Percentiles rank a stretch among this genome's conserved stretches.
phyloP scores from a whole-genome alignment of 2,329 filamentous ascomycete genomes.

The Triangularia verruculosa region DNA sequence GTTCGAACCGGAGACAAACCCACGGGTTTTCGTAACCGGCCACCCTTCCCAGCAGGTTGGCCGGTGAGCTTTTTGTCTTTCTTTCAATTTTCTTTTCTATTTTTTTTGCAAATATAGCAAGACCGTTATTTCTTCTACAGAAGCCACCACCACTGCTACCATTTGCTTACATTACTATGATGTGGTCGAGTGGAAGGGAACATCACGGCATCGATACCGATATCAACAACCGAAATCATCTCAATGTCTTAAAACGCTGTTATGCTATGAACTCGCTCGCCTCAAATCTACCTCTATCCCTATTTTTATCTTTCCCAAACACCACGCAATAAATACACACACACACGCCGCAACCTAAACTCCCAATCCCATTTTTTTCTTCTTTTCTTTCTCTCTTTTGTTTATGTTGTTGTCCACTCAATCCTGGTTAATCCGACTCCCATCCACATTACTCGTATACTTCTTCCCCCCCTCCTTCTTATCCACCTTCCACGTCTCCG shows the following conservation, averaged over 20 bases:
- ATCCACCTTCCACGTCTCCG: conserved; percentile 73
- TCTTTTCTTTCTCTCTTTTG: not conserved
- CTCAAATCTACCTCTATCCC: not conserved
- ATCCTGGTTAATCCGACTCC: conserved; percentile 44
- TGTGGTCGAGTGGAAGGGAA: no score
- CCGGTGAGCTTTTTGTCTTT: not conserved
- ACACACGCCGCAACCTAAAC: not conserved
- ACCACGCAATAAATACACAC: not conserved
- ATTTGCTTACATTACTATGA: no score
- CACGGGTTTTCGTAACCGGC: not conserved
- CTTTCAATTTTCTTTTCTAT: no score
- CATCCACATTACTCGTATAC: conserved; percentile 54
- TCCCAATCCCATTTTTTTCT: not conserved
- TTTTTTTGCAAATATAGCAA: no score
- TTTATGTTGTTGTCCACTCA: no score
- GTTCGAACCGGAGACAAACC: not conserved
- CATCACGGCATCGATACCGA: no score
- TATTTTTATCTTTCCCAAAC: not conserved
- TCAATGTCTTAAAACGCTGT: no score
- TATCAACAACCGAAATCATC: no score
- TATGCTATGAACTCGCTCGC: not conserved
- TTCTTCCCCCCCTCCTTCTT: conserved; percentile 46
- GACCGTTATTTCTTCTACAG: no score
- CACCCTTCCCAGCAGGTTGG: not conserved
- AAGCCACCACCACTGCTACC: no score